Percentiles rank a stretch among this genome's conserved stretches.
Conservation (phyloP, 257 asterid species). For the Solanum arcanum region DNA sequence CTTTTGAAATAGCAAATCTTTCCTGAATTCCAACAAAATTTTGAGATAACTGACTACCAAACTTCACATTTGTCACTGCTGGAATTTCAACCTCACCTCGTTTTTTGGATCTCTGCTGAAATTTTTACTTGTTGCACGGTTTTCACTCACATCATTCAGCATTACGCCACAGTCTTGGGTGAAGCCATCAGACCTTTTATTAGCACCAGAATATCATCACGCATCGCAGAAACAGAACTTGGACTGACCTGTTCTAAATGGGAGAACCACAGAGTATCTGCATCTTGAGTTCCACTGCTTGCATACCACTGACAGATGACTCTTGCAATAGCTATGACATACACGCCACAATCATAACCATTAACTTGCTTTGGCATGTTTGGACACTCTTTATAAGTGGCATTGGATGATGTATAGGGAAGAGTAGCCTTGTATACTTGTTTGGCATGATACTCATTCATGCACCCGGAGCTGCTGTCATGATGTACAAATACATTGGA, state of each 20-base stretch:
- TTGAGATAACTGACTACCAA: background rate
- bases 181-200: slow-evolving; percentile 35
- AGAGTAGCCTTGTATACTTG: slow-evolving; percentile 30
- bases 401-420: slow-evolving; percentile 11
- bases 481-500: slow-evolving; percentile 60
- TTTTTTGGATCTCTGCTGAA: background rate
- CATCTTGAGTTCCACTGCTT: slow-evolving; percentile 12
- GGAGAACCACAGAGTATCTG: slow-evolving; percentile 34
- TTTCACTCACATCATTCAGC: background rate
- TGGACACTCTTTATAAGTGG: slow-evolving; percentile 26
- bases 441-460: slow-evolving; percentile 27
- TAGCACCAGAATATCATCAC: slow-evolving; percentile 39
- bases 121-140: background rate
- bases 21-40: background rate
- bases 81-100: background rate
- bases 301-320: slow-evolving; percentile 50
- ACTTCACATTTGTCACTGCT: background rate
- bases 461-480: slow-evolving; percentile 35
- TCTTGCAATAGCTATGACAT: slow-evolving; percentile 55
- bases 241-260: slow-evolving; percentile 42
- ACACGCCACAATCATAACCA: slow-evolving; percentile 77
- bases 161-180: background rate
- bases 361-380: slow-evolving; percentile 38
- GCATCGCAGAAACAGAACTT: slow-evolving; percentile 31
- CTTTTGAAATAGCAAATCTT: background rate